Evolutionary conservation across 805 yeast genomes (phyloP), one percentile per base, ranked within the genome.

Genomic region (Kluyveromyces siamensis): DNA sequence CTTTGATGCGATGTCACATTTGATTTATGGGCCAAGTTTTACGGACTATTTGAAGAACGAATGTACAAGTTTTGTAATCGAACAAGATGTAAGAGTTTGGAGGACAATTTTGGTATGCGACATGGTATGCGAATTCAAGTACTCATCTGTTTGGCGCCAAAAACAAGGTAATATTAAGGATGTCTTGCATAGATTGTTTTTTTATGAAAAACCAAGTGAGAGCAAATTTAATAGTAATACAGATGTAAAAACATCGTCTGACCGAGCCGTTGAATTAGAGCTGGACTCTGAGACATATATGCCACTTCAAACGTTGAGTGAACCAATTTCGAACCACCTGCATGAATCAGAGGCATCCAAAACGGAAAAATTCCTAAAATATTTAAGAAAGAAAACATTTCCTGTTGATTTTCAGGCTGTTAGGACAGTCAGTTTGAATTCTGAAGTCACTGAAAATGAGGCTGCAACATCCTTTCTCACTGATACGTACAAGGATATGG

Each of bases 61-160:
- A 6, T 16, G 39, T 19, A 16, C 45, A 11, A 18, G n/a, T 16
- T 43, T 43, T 10, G 39, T 16, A 11, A 19, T 17, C 4, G 39
- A 43, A 17, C 39, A 43, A 33, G 27, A 43, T 30, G 39, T 43
- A 17, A 33, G 39, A 33, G 19, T 19, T 30, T 43, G 45, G 45
- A 43, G 39, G 19, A 27, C 17, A n/a, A 35, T 36, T 11, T 27
- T 30, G 7, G 45, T 43, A 5, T 43, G 45, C 30, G 45, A 43
- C 25, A 33, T 43, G 45, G 45, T 43, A 17, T 43, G 45, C 33
- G 45, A 43, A 14, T 37, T 47, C 21, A 47, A 37, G 10, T 42
- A 19, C 21, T 41, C 44, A 13, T 41, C 49, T 16, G 62, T 55
- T n/a, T 61, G 65, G 65, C 58, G 53, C 40, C 59, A 59, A 46